Percentiles rank a stretch among this genome's conserved stretches.
These are phyloP conservation scores for Hemisphaericaspora xylanilytica DNA, from an alignment of 1,139 yeast genomes.

Conservation along the genomic window DNA sequence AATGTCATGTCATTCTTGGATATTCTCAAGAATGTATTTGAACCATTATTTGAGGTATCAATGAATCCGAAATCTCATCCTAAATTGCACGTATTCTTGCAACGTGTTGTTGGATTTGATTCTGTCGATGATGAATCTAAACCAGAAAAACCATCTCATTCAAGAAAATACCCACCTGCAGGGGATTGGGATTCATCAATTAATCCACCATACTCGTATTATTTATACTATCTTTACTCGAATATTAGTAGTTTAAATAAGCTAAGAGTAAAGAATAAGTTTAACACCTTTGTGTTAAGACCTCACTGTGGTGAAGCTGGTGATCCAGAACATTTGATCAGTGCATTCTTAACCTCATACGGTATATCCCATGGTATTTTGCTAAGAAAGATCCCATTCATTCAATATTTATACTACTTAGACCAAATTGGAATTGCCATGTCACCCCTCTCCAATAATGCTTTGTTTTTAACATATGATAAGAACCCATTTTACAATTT, in stretches of 20 bases:
- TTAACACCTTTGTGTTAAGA: conserved; percentile 85
- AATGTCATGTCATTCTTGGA: conserved; percentile 72
- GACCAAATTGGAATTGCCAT: conserved; percentile 98
- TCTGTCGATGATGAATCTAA: conserved; percentile 98
- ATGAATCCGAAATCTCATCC: conserved; percentile 84
- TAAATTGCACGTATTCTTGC: conserved; percentile 79
- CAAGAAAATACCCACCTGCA: conserved; percentile 78
- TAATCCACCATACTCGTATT: conserved; percentile 98
- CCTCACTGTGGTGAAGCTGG: conserved; percentile 99
- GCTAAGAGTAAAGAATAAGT: conserved; percentile 70
- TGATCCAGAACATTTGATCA: conserved; percentile 92
- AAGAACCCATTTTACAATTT: conserved; percentile 89
- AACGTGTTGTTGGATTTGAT: conserved; percentile 95
- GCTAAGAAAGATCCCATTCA: conserved; percentile 87
- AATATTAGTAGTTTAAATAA: conserved; percentile 83
- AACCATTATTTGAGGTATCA: conserved; percentile 91
- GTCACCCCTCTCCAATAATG: conserved; percentile 97
- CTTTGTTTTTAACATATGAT: conserved; percentile 90
- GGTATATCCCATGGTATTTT: conserved; percentile 95
- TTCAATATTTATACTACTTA: conserved; percentile 87
- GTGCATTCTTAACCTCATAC: conserved; percentile 86
- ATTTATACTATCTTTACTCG: conserved; percentile 82
- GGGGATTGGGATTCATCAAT: conserved; percentile 69
- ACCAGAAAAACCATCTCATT: conserved; percentile 72
- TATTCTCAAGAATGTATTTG: conserved; percentile 71